Base-by-base conservation (phyloP, 1,284 basidiomycete species). In the Pisolithus thermaeus region DNA sequence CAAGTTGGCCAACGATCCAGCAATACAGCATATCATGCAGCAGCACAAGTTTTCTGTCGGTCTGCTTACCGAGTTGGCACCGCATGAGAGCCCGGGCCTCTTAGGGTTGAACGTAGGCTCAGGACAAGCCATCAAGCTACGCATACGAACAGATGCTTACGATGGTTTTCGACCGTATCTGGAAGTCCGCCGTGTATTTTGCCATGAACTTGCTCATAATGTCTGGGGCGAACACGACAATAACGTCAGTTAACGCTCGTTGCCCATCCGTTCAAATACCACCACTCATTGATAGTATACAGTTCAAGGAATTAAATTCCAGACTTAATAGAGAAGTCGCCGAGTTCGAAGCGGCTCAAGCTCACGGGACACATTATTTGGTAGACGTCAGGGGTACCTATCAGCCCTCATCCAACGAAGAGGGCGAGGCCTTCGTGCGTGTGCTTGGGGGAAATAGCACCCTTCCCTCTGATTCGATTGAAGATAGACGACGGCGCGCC, bases 281-380 rank as follows among this genome's bases (percentile, higher is more conserved):
- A 37, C 38, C 12, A 12, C 32, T 35, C 32, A 35, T 12, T 4
- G 8, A 23, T 14, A 14, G 18, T 14, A 23, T 14, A n/a, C 47
- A 82, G 82, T 90, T 90, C 68, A 90, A 89, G 61, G 76, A 80
- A 52, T 72, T 90, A 12, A 89, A 90, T 62, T 90, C 87, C 1
- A 73, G 77, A 50, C 75, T 90, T 2, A 90, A 89, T 61, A 75
- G 78, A 14, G 84, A 91, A 61, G 83, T 90, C 2, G 73, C 73
- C 1, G 80, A 81, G 56, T 89, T 79, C 51, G 89, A 90, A 61
- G 73, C 73, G 3, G 71, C 76, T 2, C 66, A 67, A 20, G 62
- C 66, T 14, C 69, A 71, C n/a, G 81, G 83, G 11, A 77, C 82
- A 1, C 81, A 85, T 60, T 67, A 70, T 44, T 70, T 88, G 1